These are phyloP conservation scores for Kwoniella bestiolae DNA, from an alignment of 768 basidiomycete species.

Conservation along the genomic window DNA sequence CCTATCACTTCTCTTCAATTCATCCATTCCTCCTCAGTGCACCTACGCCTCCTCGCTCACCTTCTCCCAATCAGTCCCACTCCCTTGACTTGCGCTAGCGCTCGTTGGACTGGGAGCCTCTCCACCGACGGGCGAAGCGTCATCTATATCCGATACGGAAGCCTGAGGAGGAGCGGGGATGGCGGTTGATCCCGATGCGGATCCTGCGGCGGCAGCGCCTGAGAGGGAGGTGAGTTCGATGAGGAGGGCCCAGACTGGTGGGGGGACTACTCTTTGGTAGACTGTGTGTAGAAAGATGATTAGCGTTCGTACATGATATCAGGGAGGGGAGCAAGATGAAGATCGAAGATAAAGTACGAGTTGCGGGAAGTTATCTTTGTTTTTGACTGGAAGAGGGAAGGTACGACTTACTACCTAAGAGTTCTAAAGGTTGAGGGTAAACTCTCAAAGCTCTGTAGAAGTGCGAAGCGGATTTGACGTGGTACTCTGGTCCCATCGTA, in stretches of 20 bases:
- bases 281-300: constrained; percentile 57
- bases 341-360: neutral
- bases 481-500: constrained; percentile 69
- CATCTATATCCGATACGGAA: constrained; percentile 46
- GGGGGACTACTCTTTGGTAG: constrained; percentile 87
- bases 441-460: constrained; percentile 94
- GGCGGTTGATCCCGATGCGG: constrained; percentile 15
- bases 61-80: constrained; percentile 43
- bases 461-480: constrained; percentile 78
- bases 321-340: neutral
- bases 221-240: constrained; percentile 74
- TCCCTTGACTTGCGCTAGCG: constrained; percentile 24
- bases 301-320: neutral
- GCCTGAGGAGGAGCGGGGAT: constrained; percentile 26
- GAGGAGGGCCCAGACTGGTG: constrained; percentile 58
- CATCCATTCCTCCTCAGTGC: neutral
- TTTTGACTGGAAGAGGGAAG: neutral
- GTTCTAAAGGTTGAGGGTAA: constrained; percentile 91
- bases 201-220: constrained; percentile 8
- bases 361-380: neutral
- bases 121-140: constrained; percentile 26
- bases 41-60: constrained; percentile 31
- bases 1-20: neutral
- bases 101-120: constrained; percentile 31
- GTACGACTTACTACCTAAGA: constrained; percentile 69